Conservation (phyloP, 352 stramenopile genomes). For the Aphanomyces invadans region DNA sequence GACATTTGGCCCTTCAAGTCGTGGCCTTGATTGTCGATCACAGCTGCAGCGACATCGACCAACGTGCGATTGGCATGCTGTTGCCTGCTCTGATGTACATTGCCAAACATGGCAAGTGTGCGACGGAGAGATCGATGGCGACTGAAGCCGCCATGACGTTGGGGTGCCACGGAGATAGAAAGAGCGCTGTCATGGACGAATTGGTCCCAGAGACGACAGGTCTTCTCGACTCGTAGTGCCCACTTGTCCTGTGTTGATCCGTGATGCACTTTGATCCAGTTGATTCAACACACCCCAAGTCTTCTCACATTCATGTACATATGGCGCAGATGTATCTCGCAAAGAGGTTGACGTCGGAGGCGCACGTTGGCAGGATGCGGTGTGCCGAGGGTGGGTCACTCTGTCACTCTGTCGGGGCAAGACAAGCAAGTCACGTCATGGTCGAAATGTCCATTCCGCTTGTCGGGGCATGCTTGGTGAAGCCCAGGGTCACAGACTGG, state of each 20-base stretch:
- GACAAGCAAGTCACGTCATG: too few relatives aligned
- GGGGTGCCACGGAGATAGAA: background rate
- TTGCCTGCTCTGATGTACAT: background rate
- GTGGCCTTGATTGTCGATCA: background rate
- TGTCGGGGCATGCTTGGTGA: too few relatives aligned
- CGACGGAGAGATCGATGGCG: background rate
- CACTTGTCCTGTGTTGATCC: background rate
- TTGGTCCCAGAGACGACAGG: background rate
- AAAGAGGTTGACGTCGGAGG: too few relatives aligned
- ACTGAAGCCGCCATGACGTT: constrained; percentile 1
- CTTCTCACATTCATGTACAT: too few relatives aligned
- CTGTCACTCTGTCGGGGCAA: too few relatives aligned
- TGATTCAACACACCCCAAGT: background rate
- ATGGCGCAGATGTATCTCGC: too few relatives aligned
- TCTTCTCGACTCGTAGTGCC: background rate
- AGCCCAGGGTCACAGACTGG: too few relatives aligned
- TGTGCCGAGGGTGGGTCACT: too few relatives aligned
- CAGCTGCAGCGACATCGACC: background rate
- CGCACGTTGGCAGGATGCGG: too few relatives aligned
- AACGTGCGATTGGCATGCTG: background rate
- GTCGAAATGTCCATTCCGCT: too few relatives aligned
- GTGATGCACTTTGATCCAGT: too few relatives aligned
- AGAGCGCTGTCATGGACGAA: background rate
- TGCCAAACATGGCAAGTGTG: background rate
- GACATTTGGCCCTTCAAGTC: background rate